phyloP scores from a whole-genome alignment of 164 flowering plant genomes.

The Piper longum region DNA sequence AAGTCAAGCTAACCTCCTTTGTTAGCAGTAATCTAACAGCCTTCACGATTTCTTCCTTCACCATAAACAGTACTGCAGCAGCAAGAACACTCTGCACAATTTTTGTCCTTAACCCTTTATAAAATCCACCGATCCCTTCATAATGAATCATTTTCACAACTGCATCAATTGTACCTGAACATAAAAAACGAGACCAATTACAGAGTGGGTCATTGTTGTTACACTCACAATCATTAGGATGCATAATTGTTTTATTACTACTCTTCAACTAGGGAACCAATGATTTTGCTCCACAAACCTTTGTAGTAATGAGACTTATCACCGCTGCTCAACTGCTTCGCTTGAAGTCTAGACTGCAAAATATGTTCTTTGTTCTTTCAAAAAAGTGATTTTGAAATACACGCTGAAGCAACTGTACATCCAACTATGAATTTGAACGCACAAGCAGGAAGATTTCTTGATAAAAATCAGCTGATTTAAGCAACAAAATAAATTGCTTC shows the following conservation, averaged over 20 bases:
- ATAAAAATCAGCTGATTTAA: background rate
- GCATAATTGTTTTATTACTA: background rate
- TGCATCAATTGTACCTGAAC: slow-evolving; percentile 71
- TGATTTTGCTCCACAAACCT: slow-evolving; percentile 29
- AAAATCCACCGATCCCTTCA: slow-evolving; percentile 68
- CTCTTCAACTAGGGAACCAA: background rate
- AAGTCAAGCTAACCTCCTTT: slow-evolving; percentile 13
- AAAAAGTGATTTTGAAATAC: background rate
- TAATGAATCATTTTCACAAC: slow-evolving; percentile 62
- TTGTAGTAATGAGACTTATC: slow-evolving; percentile 67
- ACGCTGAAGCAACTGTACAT: background rate
- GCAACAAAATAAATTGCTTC: no score
- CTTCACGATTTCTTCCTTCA: slow-evolving; percentile 80
- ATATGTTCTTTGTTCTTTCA: background rate
- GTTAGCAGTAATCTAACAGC: slow-evolving; percentile 39
- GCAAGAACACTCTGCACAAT: slow-evolving; percentile 91
- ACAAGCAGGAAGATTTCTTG: no score
- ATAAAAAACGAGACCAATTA: background rate
- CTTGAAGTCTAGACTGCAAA: slow-evolving; percentile 92
- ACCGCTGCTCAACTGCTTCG: slow-evolving; percentile 52
- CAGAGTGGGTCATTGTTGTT: background rate
- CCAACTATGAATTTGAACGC: background rate
- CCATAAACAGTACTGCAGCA: slow-evolving; percentile 80
- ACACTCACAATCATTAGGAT: background rate
- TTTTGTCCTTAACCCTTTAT: slow-evolving; percentile 91